phyloP scores from a whole-genome alignment of 495 filamentous ascomycete genomes.

The Extremus antarcticus region DNA sequence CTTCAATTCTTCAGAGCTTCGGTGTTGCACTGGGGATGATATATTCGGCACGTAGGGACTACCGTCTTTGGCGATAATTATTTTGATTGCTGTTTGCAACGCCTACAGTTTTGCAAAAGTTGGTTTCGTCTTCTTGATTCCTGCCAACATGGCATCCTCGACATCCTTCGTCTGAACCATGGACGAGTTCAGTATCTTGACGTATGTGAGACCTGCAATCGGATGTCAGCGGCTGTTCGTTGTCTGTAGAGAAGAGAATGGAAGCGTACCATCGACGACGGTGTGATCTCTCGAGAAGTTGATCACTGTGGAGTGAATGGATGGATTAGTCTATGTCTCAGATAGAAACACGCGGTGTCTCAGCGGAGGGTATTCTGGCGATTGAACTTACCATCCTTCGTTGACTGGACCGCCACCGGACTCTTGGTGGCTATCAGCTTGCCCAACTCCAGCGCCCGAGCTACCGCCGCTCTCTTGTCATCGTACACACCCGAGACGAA shows the following conservation, averaged over 20 bases:
- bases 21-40: too few relatives aligned
- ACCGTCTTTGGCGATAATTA: not conserved
- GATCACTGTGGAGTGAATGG: too few relatives aligned
- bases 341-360: too few relatives aligned
- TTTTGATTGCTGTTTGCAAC: not conserved
- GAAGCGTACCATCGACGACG: slow-evolving; percentile 58
- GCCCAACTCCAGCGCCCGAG: slow-evolving; percentile 55
- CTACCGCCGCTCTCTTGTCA: slow-evolving; percentile 23
- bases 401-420: slow-evolving; percentile 83
- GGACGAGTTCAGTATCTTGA: slow-evolving; percentile 73
- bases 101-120: slow-evolving; percentile 75
- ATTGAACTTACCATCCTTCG: too few relatives aligned
- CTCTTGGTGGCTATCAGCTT: slow-evolving; percentile 65
- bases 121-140: slow-evolving; percentile 67
- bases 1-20: too few relatives aligned
- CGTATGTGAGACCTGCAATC: slow-evolving; percentile 61
- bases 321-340: too few relatives aligned
- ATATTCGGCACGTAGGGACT: too few relatives aligned
- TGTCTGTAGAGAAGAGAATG: not conserved
- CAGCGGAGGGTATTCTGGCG: too few relatives aligned
- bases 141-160: slow-evolving; percentile 57
- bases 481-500: slow-evolving; percentile 67
- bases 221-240: not conserved
- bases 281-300: slow-evolving; percentile 74
- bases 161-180: slow-evolving; percentile 77